These are phyloP conservation scores for Aureobasidium sp. DNA, from an alignment of 2,329 filamentous ascomycete species.

Conservation along the genomic window DNA sequence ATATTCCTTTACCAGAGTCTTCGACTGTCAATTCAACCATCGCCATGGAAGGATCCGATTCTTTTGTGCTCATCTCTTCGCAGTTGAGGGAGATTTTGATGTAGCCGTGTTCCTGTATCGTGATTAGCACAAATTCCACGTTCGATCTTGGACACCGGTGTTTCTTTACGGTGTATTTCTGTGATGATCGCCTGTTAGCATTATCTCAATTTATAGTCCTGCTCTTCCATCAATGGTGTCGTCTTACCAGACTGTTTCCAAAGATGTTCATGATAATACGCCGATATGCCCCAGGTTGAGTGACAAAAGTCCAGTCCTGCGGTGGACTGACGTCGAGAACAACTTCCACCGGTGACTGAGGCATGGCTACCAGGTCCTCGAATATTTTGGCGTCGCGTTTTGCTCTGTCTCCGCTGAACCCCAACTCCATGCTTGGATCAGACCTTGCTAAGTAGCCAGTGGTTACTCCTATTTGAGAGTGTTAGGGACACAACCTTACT, in stretches of 20 bases:
- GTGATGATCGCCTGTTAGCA: no score
- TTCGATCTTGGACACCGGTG: no score
- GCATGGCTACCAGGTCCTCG: conserved; percentile 23
- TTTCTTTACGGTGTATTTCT: conserved; percentile 28
- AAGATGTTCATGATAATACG: conserved; percentile 38
- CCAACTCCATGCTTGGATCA: conserved; percentile 11
- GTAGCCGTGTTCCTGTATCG: conserved; percentile 20
- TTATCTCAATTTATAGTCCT: no score
- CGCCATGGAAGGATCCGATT: background rate
- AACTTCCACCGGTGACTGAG: conserved; percentile 29
- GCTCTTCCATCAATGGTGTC: no score
- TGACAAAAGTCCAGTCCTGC: conserved; percentile 31
- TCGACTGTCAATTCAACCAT: background rate
- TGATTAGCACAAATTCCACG: no score
- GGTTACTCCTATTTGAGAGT: conserved; percentile 24
- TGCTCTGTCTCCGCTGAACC: background rate
- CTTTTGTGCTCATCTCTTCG: conserved; percentile 15
- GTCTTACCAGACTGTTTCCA: conserved; percentile 30
- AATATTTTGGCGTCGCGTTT: conserved; percentile 14
- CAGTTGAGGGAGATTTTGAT: conserved; percentile 25
- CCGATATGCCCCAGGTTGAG: conserved; percentile 34
- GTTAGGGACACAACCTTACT: no score
- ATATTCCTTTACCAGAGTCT: conserved; percentile 17
- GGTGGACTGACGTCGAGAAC: conserved; percentile 32
- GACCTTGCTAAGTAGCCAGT: conserved; percentile 38